These are phyloP conservation scores for Cryptosporidium ubiquitum DNA, from an alignment of 169 alveolate genomes.

Conservation along the genomic window DNA sequence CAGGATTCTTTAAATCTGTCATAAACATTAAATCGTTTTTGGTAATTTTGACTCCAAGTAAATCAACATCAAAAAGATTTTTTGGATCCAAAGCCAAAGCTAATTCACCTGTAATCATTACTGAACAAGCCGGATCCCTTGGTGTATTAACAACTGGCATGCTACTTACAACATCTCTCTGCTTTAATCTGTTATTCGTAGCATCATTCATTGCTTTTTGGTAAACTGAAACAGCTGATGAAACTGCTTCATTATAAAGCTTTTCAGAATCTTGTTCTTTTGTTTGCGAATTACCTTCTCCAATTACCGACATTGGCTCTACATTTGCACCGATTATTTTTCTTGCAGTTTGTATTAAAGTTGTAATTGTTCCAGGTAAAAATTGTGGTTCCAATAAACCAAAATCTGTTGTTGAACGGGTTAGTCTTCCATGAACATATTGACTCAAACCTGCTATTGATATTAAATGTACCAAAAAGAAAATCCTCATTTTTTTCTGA, in stretches of 20 bases:
- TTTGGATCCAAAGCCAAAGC: conserved; percentile 59
- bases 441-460: conserved; percentile 1
- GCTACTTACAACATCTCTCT: conserved; percentile 46
- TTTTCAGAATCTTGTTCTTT: conserved; percentile 22
- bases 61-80: conserved; percentile 54
- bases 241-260: conserved; percentile 56
- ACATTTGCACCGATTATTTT: conserved; percentile 67
- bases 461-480: not conserved
- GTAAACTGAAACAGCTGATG: conserved; percentile 63
- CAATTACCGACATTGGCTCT: conserved; percentile 62
- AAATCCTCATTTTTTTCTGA: conserved; percentile 7
- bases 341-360: conserved; percentile 73
- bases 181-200: conserved; percentile 38
- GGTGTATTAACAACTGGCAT: conserved; percentile 49
- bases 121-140: conserved; percentile 62
- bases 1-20: conserved; percentile 60
- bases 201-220: conserved; percentile 75
- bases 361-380: conserved; percentile 65
- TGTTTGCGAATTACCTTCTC: conserved; percentile 58
- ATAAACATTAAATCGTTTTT: conserved; percentile 43
- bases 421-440: conserved; percentile 35
- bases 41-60: conserved; percentile 53
- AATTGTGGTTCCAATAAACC: conserved; percentile 67
- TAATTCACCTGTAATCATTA: conserved; percentile 45
- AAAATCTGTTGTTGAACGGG: conserved; percentile 52